Base-by-base conservation (phyloP, 352 stramenopile genomes). In the Globisporangium nunn region DNA sequence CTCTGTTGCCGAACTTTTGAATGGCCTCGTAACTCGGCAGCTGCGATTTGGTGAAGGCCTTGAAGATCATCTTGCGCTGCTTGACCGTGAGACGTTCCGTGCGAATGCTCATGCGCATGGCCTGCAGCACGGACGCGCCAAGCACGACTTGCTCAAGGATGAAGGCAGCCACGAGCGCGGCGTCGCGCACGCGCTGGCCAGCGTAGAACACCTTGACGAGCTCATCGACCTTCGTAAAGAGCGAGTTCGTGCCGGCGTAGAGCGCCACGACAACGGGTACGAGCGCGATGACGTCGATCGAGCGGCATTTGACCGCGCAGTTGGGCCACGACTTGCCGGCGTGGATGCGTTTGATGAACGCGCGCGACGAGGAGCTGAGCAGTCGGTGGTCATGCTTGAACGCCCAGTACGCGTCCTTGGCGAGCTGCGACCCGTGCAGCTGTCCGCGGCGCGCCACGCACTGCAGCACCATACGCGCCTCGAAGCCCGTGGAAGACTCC, bases 61-160 rank as follows among this genome's bases (percentile, higher is more conserved):
- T 91, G 56, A 89, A 91, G 58, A 91, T 89, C 18, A 87, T 78
- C 58, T 89, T 91, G 49, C 81, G 78, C 61, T 91, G 81, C 70
- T 88, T 87, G 51, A 89, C 77, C 31, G 75, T 91, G 12, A 91
- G 70, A 2, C 78, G 71, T 47, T 91, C 81, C 6, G 78, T 89
- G 30, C 81, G 81, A 54, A 91, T 91, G 54, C 78, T 88, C 79
- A 88, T 88, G 53, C 81, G 78, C 81, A 91, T 88, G 37, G 81
- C 81, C 58, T 91, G 77, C 50, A 91, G 66, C 50, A 91, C 79
- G 0, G 78, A 88, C 4, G 78, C 75, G 29, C 81, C 81, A 4
- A 91, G 69, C 54, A 91, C 88, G 43, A 91, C 70, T 44, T 91
- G 81, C 66, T 91, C 81, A 28, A 91, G 68, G 54, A 91, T 73